Evolutionary conservation across 1,139 yeast species (phyloP).

Genomic region (Chernovozyma aurita): DNA sequence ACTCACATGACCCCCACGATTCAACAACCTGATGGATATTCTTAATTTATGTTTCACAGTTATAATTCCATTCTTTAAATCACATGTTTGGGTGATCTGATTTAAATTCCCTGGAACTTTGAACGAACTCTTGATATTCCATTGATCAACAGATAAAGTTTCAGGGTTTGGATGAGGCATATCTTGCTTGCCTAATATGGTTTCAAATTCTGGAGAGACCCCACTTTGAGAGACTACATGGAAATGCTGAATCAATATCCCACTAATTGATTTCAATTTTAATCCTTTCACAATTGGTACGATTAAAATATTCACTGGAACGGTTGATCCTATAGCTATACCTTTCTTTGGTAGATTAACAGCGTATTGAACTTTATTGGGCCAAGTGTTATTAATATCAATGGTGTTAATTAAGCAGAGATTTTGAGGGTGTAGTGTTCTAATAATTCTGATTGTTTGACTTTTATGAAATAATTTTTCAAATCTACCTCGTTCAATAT

Average conservation of each 20-base stretch:
- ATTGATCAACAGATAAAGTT: slow-evolving; percentile 39
- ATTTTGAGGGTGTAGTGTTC: slow-evolving; percentile 52
- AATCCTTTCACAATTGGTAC: slow-evolving; percentile 61
- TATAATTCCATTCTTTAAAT: slow-evolving; percentile 42
- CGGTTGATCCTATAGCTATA: slow-evolving; percentile 54
- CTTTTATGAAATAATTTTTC: slow-evolving; percentile 35
- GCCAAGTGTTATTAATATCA: slow-evolving; percentile 61
- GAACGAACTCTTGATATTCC: slow-evolving; percentile 47
- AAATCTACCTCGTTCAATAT: slow-evolving; percentile 51
- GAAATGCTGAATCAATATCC: slow-evolving; percentile 51
- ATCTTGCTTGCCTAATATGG: slow-evolving; percentile 26
- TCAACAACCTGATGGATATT: slow-evolving; percentile 50
- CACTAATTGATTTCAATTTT: slow-evolving; percentile 40
- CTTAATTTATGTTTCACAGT: slow-evolving; percentile 61
- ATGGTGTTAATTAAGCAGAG: slow-evolving; percentile 50
- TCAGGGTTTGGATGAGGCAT: slow-evolving; percentile 23
- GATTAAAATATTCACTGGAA: slow-evolving; percentile 49
- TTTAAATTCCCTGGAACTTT: slow-evolving; percentile 50
- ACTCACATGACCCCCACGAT: slow-evolving; percentile 60
- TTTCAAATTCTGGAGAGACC: slow-evolving; percentile 42
- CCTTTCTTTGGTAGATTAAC: slow-evolving; percentile 55
- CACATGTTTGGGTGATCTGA: slow-evolving; percentile 56
- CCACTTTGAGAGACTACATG: slow-evolving; percentile 33
- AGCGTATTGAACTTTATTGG: slow-evolving; percentile 59
- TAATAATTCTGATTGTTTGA: slow-evolving; percentile 31